phyloP scores from a whole-genome alignment of 75 land plant genomes.

The Sequoiadendron giganteum region DNA sequence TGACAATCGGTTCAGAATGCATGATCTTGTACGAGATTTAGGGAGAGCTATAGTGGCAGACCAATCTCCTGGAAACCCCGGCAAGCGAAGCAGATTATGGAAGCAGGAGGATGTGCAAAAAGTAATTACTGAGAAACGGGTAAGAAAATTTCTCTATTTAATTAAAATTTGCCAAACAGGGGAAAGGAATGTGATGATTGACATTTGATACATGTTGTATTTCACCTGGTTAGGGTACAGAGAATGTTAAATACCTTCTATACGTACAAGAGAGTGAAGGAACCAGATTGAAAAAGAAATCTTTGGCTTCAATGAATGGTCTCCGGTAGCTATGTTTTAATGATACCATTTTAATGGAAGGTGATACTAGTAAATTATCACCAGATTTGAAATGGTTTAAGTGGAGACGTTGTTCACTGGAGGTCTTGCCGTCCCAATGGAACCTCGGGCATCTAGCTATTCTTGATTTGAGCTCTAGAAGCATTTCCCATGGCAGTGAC shows the following conservation, averaged over 20 bases:
- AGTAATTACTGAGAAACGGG: neutral
- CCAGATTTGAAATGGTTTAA: neutral
- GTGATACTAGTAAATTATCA: neutral
- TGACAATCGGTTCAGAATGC: neutral
- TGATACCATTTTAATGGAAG: neutral
- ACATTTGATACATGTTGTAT: neutral
- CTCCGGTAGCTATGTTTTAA: neutral
- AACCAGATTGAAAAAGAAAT: neutral
- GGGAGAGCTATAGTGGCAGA: neutral
- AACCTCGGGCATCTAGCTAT: neutral
- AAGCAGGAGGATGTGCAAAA: neutral
- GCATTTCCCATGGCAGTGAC: conserved; percentile 1
- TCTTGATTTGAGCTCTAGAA: neutral
- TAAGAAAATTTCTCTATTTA: neutral
- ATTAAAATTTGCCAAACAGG: neutral
- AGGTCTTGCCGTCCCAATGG: neutral
- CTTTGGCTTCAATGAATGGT: neutral
- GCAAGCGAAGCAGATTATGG: neutral
- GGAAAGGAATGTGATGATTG: neutral
- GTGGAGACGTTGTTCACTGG: neutral
- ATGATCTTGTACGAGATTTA: neutral
- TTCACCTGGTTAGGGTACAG: neutral
- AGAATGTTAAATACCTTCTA: too few species aligned
- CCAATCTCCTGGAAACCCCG: neutral
- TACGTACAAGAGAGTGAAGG: too few species aligned